These are phyloP conservation scores for Cyathus striatus DNA, from an alignment of 768 basidiomycete genomes.

Conservation along the genomic window DNA sequence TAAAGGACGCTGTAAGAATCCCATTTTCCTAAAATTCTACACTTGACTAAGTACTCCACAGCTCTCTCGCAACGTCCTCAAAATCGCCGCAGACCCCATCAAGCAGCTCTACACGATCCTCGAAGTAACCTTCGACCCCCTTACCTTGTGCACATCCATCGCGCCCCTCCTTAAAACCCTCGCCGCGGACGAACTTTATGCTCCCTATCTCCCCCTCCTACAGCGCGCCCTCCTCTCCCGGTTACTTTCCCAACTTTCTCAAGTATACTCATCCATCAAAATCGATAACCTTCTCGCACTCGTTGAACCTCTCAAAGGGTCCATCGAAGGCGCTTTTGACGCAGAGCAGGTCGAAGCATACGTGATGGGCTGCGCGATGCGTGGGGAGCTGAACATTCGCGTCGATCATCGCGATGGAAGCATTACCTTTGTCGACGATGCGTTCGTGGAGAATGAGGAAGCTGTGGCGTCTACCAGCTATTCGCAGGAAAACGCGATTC, in stretches of 20 bases:
- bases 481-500: slow-evolving; percentile 41
- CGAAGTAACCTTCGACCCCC: slow-evolving; percentile 90
- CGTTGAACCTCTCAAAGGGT: slow-evolving; percentile 66
- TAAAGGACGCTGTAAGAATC: slow-evolving; percentile 77
- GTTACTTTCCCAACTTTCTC: slow-evolving; percentile 84
- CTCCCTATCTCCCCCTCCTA: slow-evolving; percentile 84
- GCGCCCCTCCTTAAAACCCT: slow-evolving; percentile 73
- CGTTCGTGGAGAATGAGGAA: slow-evolving; percentile 47
- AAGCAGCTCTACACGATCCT: slow-evolving; percentile 82
- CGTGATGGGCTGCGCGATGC: slow-evolving; percentile 86
- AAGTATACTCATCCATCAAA: slow-evolving; percentile 87
- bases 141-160: slow-evolving; percentile 73
- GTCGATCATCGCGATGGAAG: slow-evolving; percentile 86
- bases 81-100: slow-evolving; percentile 67
- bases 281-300: slow-evolving; percentile 74
- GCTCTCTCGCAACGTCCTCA: slow-evolving; percentile 81
- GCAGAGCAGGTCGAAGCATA: slow-evolving; percentile 86
- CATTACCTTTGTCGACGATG: slow-evolving; percentile 80
- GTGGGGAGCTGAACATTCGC: slow-evolving; percentile 80
- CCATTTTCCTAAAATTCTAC: neutral
- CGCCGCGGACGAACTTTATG: slow-evolving; percentile 51
- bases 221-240: slow-evolving; percentile 89
- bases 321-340: slow-evolving; percentile 51
- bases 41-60: slow-evolving; percentile 18
- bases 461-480: slow-evolving; percentile 21